Percentiles rank a stretch among this genome's conserved stretches.
These are phyloP conservation scores for Coix lacrymajobi DNA, from an alignment of 176 grass and related monocot genomes.

Conservation along the genomic window DNA sequence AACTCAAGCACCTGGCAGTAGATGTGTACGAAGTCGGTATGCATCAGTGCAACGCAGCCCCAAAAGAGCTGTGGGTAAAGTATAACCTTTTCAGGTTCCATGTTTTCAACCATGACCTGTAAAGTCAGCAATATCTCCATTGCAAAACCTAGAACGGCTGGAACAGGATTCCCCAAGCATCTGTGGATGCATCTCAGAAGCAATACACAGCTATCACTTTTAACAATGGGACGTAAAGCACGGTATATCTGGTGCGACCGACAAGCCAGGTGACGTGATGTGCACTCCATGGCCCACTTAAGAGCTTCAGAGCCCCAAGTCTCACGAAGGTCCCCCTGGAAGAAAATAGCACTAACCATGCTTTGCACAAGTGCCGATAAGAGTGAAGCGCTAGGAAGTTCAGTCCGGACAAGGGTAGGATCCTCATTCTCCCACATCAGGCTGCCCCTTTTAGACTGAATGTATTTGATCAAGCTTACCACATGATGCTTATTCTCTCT, in stretches of 20 bases:
- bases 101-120: slow-evolving; percentile 97
- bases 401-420: slow-evolving; percentile 69
- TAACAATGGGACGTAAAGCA: slow-evolving; percentile 79
- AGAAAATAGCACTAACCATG: slow-evolving; percentile 98
- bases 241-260: slow-evolving; percentile 97
- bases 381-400: slow-evolving; percentile 74
- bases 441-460: slow-evolving; percentile 94
- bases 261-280: slow-evolving; percentile 80
- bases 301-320: slow-evolving; percentile 96
- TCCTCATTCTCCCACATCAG: slow-evolving; percentile 99
- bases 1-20: slow-evolving; percentile 91
- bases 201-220: slow-evolving; percentile 87
- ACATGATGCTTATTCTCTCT: slow-evolving; percentile 96
- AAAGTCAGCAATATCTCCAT: slow-evolving; percentile 95
- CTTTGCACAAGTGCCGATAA: slow-evolving; percentile 89
- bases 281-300: slow-evolving; percentile 99
- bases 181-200: slow-evolving; percentile 91
- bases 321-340: slow-evolving; percentile 95
- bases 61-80: slow-evolving; percentile 99
- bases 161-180: slow-evolving; percentile 91
- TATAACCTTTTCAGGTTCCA: slow-evolving; percentile 95
- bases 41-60: slow-evolving; percentile 96
- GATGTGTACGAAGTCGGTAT: slow-evolving; percentile 92
- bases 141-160: slow-evolving; percentile 74
- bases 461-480: slow-evolving; percentile 94